A percentile compares a stretch with the other conserved stretches of the same genome.
phyloP scores from a whole-genome alignment of 352 stramenopile species.

The Aphanomyces euteiches region DNA sequence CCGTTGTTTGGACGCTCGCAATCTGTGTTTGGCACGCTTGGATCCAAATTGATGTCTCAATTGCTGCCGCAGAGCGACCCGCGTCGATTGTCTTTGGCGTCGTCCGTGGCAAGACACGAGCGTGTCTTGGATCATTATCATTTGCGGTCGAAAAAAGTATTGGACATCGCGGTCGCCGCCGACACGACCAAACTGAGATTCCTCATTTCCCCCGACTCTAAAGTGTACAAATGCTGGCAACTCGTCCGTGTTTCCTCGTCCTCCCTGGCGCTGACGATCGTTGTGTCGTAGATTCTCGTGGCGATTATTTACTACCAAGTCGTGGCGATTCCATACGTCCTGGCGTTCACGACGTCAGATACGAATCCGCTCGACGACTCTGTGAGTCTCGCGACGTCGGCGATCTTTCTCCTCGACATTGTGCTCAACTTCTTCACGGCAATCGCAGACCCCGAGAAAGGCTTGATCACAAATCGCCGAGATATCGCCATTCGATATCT shows the following conservation, averaged over 20 bases:
- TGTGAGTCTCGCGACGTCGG: constrained; percentile 32
- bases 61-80: not conserved
- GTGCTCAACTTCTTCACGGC: constrained; percentile 73
- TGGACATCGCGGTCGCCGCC: constrained; percentile 41
- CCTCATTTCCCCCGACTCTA: constrained; percentile 63
- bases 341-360: constrained; percentile 45
- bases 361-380: constrained; percentile 2
- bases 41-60: not conserved
- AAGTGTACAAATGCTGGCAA: constrained; percentile 68
- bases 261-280: not conserved
- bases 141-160: constrained; percentile 39
- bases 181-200: constrained; percentile 42
- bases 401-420: constrained; percentile 65
- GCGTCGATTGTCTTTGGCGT: constrained; percentile 1
- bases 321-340: constrained; percentile 54
- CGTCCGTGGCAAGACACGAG: constrained; percentile 50
- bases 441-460: constrained; percentile 37
- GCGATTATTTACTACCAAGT: constrained; percentile 76
- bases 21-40: not conserved
- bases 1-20: not conserved
- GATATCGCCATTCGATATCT: constrained; percentile 57
- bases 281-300: constrained; percentile 45
- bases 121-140: constrained; percentile 76
- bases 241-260: constrained; percentile 39
- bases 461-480: constrained; percentile 56